A percentile compares a stretch with the other conserved stretches of the same genome.
Conservation (phyloP, 2,329 filamentous ascomycete species). For the Elsinoe arachidis region DNA sequence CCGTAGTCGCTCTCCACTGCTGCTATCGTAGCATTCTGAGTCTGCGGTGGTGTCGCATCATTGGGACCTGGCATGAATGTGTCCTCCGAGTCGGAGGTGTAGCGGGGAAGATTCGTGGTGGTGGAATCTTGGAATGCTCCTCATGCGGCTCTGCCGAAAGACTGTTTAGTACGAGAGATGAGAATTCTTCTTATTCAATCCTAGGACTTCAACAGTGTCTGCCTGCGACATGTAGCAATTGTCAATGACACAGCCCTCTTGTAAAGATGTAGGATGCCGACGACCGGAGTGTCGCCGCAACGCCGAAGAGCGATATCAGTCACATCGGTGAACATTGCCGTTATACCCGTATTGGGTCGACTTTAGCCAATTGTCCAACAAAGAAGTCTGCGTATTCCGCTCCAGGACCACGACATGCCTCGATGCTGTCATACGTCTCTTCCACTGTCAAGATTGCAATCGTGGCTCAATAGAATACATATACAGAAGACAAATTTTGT, state of each 20-base stretch:
- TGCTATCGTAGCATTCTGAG: not conserved
- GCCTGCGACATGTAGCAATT: not conserved
- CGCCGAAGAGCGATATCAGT: not conserved
- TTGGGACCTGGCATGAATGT: not conserved
- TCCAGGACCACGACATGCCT: not conserved
- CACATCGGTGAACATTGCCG: constrained; percentile 6
- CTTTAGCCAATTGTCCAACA: constrained; percentile 1
- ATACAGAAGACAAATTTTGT: too few relatives aligned
- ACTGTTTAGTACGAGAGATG: not conserved
- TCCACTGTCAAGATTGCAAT: too few relatives aligned
- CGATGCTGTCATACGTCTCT: not conserved
- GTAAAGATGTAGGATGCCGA: not conserved
- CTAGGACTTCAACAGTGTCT: not conserved
- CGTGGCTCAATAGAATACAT: not conserved
- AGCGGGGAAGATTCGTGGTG: not conserved
- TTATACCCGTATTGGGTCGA: constrained; percentile 2
- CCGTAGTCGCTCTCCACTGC: not conserved
- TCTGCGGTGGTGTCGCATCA: not conserved
- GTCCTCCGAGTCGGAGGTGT: not conserved
- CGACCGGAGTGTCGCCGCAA: not conserved
- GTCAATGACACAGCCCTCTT: not conserved
- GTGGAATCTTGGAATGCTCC: not conserved
- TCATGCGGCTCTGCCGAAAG: not conserved
- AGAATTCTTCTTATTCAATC: not conserved
- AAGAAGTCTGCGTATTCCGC: not conserved